Evolutionary conservation across 2,329 filamentous ascomycete genomes (phyloP), one percentile per base, ranked within the genome.

Genomic region (Colletotrichum paranaense): DNA sequence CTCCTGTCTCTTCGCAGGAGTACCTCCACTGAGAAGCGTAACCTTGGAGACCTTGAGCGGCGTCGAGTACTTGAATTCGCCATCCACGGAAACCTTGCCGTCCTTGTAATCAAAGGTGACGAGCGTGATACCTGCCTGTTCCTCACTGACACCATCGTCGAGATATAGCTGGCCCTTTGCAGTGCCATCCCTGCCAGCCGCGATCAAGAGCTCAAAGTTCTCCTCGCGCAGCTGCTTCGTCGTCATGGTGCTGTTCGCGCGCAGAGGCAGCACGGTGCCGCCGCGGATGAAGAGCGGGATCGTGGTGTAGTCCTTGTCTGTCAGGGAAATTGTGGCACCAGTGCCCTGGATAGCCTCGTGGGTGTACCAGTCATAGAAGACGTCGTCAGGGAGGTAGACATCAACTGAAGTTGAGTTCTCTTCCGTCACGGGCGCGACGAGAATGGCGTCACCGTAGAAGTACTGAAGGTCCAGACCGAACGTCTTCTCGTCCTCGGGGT

Each of bases 111-210:
- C 77, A 76, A 95, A 93, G 16, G 83, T 81, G 65, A 95, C 86
- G 68, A 89, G 83, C 7, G 87, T 90, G n/a, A 86, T 89, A 1
- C 77, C 80, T 3, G 82, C 74, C 81, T 93, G 93, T 72, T 89
- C 83, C 62, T 95, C 77, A 30, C 88, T 91, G 72, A 75, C 90
- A 9, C 94, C 94, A 74, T 97, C 94, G 76, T 97, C 94, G 5
- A 97, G 83, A 80, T 95, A 97, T 69, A 97, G 84, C 64, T 86
- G 85, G 0, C 94, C 94, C 1, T 79, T 81, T 0, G 94, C 94
- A 7, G 84, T 89, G 3, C 92, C 93, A 64, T 92, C 84, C 1
- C 80, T 78, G 6, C 88, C 90, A 0, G 93, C 87, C 0, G 94
- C 92, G 57, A 97, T 87, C 46, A 96, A 78, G 63, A 97, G 84